These are phyloP conservation scores for Adansonia rubrostipa DNA, from an alignment of 441 rosid species.

Conservation along the genomic window DNA sequence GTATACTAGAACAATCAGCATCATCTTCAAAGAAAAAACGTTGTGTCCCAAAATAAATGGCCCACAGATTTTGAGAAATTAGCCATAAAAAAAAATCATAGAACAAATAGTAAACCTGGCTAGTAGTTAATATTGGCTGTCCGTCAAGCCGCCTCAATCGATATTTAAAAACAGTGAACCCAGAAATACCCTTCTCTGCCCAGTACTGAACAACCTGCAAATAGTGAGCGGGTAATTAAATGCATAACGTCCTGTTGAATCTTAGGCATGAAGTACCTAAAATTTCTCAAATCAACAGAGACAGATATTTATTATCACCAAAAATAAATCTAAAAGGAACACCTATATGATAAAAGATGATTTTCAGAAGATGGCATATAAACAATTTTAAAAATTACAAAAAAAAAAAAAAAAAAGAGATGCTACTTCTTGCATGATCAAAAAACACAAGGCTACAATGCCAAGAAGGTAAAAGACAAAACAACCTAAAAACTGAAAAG, in stretches of 20 bases:
- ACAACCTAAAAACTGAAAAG: background rate
- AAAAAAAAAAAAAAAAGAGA: background rate
- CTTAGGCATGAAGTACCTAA: background rate
- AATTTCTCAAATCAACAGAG: slow-evolving; percentile 9
- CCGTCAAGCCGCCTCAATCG: slow-evolving; percentile 60
- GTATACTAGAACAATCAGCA: background rate
- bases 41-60: background rate
- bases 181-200: slow-evolving; percentile 80
- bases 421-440: background rate
- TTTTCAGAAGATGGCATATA: background rate
- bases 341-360: background rate
- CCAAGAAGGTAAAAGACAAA: background rate
- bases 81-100: background rate
- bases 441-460: background rate
- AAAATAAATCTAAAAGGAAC: background rate
- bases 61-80: background rate
- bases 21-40: background rate
- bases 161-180: slow-evolving; percentile 74
- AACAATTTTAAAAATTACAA: background rate
- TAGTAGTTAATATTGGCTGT: slow-evolving; percentile 71
- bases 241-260: background rate
- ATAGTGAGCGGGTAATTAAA: slow-evolving; percentile 16
- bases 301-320: background rate
- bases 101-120: slow-evolving; percentile 53
- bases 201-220: slow-evolving; percentile 66